Evolutionary conservation across 306 rosid species (phyloP).

Genomic region (Crotalaria pallida): DNA sequence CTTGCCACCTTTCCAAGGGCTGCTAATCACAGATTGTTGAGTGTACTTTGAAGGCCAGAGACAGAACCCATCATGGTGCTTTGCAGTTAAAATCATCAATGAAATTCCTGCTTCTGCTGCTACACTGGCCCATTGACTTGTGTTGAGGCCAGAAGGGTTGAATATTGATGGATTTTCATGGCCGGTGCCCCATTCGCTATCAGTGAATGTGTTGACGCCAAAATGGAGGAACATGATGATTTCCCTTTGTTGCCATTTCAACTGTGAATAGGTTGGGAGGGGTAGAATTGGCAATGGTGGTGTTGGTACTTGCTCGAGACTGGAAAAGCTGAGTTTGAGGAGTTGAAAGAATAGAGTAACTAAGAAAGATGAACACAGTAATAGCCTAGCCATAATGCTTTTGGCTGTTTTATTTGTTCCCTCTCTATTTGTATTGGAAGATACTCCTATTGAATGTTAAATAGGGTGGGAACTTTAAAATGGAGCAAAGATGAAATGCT

Average conservation of each 20-base stretch:
- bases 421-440: background rate
- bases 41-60: slow-evolving; percentile 97
- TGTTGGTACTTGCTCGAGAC: slow-evolving; percentile 32
- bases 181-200: slow-evolving; percentile 84
- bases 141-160: slow-evolving; percentile 53
- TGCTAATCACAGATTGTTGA: slow-evolving; percentile 54
- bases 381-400: slow-evolving; percentile 33
- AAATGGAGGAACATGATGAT: slow-evolving; percentile 91
- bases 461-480: background rate
- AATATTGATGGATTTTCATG: slow-evolving; percentile 58
- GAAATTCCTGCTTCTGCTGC: slow-evolving; percentile 76
- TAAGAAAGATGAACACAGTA: slow-evolving; percentile 23
- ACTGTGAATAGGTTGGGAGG: slow-evolving; percentile 72
- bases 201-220: slow-evolving; percentile 85
- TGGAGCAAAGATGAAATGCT: background rate
- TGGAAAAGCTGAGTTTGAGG: slow-evolving; percentile 3
- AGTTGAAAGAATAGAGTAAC: slow-evolving; percentile 30
- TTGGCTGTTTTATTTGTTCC: background rate
- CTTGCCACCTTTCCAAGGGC: slow-evolving; percentile 64
- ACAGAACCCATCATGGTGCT: slow-evolving; percentile 96
- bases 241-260: slow-evolving; percentile 97
- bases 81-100: slow-evolving; percentile 74
- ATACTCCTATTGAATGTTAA: background rate
- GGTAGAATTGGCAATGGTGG: slow-evolving; percentile 90
- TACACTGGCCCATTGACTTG: slow-evolving; percentile 65